Conservation (phyloP, 1,284 basidiomycete species). For the Cutaneotrichosporon arboriforme region DNA sequence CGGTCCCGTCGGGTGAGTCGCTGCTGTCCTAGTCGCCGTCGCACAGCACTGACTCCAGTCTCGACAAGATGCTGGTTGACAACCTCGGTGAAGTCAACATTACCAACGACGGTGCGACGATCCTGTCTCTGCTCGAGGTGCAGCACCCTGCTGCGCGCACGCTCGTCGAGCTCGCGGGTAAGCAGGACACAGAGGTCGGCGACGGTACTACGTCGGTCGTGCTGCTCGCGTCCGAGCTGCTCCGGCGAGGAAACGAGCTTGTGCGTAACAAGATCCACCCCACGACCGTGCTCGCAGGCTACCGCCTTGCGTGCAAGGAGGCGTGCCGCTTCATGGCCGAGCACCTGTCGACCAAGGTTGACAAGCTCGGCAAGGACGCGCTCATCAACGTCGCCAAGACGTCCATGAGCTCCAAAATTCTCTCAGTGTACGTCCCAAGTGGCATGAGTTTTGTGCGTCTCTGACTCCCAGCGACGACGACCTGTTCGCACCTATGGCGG, state of each 20-base stretch:
- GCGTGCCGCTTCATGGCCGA: slow-evolving; percentile 98
- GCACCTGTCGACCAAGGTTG: slow-evolving; percentile 92
- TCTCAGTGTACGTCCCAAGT: slow-evolving; percentile 93
- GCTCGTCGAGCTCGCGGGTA: slow-evolving; percentile 96
- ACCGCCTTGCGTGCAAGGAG: slow-evolving; percentile 89
- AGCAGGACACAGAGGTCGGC: slow-evolving; percentile 99
- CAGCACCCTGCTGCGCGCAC: slow-evolving; percentile 93
- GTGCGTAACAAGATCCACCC: slow-evolving; percentile 99
- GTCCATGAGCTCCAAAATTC: slow-evolving; percentile 98
- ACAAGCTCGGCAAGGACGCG: slow-evolving; percentile 81
- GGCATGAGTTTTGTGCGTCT: too few relatives aligned
- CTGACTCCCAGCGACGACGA: slow-evolving; percentile 74
- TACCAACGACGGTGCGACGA: slow-evolving; percentile 98
- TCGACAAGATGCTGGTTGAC: slow-evolving; percentile 98
- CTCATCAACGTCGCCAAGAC: slow-evolving; percentile 97
- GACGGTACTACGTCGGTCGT: slow-evolving; percentile 99
- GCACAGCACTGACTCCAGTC: slow-evolving; percentile 49
- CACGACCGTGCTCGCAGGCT: slow-evolving; percentile 98
- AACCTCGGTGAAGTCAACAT: slow-evolving; percentile 99
- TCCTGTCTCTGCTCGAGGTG: slow-evolving; percentile 84
- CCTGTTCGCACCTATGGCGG: slow-evolving; percentile 95
- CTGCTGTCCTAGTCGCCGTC: too few relatives aligned
- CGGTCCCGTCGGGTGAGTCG: slow-evolving; percentile 67
- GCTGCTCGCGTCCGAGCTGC: slow-evolving; percentile 90
- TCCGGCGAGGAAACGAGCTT: slow-evolving; percentile 93